Conservation (phyloP, 768 basidiomycete genomes). For the Amanita molliuscula region DNA sequence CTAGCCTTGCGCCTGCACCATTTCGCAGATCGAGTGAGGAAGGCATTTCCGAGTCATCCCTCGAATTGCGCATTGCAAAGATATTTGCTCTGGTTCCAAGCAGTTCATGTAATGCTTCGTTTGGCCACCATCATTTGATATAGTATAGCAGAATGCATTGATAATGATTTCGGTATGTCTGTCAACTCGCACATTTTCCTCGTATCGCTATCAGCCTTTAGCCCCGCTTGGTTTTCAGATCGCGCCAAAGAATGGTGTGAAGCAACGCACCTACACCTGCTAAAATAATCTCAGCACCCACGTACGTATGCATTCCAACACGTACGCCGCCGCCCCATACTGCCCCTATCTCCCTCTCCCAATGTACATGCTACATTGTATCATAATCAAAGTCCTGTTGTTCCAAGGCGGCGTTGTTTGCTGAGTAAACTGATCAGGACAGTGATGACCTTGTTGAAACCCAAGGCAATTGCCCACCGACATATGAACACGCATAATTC, state of each 20-base stretch:
- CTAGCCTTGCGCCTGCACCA: no score
- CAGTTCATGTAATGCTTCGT: no score
- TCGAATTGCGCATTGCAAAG: no score
- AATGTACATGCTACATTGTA: constrained; percentile 61
- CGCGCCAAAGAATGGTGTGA: constrained; percentile 46
- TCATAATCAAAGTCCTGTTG: constrained; percentile 38
- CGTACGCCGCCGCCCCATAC: constrained; percentile 57
- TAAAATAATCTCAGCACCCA: constrained; percentile 49
- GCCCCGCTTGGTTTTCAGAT: constrained; percentile 56
- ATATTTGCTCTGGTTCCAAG: no score
- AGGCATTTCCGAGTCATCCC: no score
- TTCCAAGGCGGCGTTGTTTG: constrained; percentile 60
- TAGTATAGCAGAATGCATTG: no score
- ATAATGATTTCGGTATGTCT: no score
- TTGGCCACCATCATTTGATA: no score
- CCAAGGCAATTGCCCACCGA: constrained; percentile 55
- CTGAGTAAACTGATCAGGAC: constrained; percentile 56
- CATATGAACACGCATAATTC: constrained; percentile 37
- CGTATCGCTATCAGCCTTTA: constrained; percentile 26
- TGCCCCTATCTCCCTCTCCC: constrained; percentile 53
- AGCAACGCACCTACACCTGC: constrained; percentile 49
- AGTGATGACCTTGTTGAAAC: constrained; percentile 66
- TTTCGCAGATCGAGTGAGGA: no score
- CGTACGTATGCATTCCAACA: constrained; percentile 52
- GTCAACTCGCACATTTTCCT: neutral